phyloP scores from a whole-genome alignment of 2,329 filamentous ascomycete genomes.

The Phialemonium atrogriseum region DNA sequence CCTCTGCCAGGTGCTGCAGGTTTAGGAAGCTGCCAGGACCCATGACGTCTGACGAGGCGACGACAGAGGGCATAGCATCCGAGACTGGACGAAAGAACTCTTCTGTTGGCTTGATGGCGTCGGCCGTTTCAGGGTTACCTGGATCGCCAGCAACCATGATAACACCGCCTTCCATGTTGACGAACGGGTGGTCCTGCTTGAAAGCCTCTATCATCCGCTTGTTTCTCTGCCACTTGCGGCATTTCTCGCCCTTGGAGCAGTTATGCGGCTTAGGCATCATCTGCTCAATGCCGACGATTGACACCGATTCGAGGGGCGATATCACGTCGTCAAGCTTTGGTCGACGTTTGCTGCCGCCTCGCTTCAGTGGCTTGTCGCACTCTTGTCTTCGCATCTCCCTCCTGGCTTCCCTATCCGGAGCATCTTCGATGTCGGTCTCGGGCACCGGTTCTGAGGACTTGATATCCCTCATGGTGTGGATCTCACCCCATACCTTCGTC shows the following conservation, averaged over 20 bases:
- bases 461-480: conserved; percentile 58
- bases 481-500: conserved; percentile 72
- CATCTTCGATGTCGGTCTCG: conserved; percentile 54
- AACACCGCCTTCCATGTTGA: conserved; percentile 52
- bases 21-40: conserved; percentile 58
- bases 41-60: conserved; percentile 85
- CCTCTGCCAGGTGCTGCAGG: conserved; percentile 65
- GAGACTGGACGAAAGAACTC: conserved; percentile 58
- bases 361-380: conserved; percentile 26
- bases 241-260: conserved; percentile 81
- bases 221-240: conserved; percentile 72
- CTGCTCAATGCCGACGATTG: conserved; percentile 88
- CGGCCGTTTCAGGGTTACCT: conserved; percentile 62
- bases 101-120: conserved; percentile 45
- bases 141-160: conserved; percentile 73
- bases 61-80: conserved; percentile 70
- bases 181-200: conserved; percentile 65
- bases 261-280: conserved; percentile 75
- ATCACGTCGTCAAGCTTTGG: conserved; percentile 54
- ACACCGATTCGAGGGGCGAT: conserved; percentile 74
- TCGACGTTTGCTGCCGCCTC: conserved; percentile 30
- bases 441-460: conserved; percentile 41
- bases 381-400: conserved; percentile 35
- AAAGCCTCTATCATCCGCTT: conserved; percentile 70
- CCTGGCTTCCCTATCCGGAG: conserved; percentile 40